Evolutionary conservation across 2,329 filamentous ascomycete genomes (phyloP).

Genomic region (Fusarium sp.): DNA sequence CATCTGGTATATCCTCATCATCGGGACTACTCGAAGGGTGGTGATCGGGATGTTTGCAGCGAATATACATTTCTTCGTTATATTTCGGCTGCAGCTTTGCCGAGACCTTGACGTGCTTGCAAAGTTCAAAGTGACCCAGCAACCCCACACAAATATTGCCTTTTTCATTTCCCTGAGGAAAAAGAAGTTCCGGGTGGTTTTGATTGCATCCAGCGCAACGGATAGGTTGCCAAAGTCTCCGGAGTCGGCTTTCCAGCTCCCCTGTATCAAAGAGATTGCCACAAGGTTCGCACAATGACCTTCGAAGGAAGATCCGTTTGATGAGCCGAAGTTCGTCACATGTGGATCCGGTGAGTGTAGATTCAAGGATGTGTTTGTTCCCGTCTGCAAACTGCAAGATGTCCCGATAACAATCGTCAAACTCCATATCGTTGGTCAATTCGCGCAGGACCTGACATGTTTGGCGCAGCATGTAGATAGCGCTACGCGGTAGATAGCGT

Average conservation of each 20-base stretch:
- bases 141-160: neutral
- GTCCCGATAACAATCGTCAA: neutral
- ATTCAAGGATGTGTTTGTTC: no score
- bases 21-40: neutral
- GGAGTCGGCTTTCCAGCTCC: neutral
- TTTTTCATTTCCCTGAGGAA: neutral
- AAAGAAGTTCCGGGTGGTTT: neutral
- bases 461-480: slow-evolving; percentile 3
- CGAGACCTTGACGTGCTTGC: neutral
- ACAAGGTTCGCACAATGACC: neutral
- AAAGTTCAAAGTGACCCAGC: neutral
- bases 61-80: fast-evolving
- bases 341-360: no score
- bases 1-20: fast-evolving
- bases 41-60: neutral
- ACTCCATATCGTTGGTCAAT: neutral
- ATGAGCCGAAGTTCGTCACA: neutral
- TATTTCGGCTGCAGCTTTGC: neutral
- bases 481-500: neutral
- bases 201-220: neutral
- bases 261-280: neutral
- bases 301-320: neutral
- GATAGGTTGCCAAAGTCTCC: neutral
- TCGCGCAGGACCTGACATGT: neutral
- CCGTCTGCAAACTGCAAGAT: neutral